A percentile compares a stretch with the other conserved stretches of the same genome.
Conservation (phyloP, 345 rosid genomes). For the Lumnitzera racemosa region DNA sequence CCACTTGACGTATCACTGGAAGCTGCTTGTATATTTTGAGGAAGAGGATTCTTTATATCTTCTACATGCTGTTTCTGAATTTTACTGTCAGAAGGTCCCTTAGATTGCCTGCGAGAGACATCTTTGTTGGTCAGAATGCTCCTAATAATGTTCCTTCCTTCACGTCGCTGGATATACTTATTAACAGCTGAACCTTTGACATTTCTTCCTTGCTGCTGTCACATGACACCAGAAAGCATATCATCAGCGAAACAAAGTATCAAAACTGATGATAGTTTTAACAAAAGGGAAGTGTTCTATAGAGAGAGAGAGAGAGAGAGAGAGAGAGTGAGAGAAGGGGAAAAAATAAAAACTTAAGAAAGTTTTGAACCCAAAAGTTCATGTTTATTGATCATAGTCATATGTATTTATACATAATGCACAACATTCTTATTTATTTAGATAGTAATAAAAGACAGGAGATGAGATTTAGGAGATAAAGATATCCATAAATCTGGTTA, state of each 20-base stretch:
- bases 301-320: background rate
- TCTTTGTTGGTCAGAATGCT: slow-evolving; percentile 41
- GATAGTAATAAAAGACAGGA: too few species aligned
- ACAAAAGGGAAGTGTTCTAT: background rate
- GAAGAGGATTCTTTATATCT: too few species aligned
- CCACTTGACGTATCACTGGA: too few species aligned
- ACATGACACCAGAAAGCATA: slow-evolving; percentile 17
- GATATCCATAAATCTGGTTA: too few species aligned
- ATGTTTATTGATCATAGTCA: background rate
- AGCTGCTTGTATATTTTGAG: too few species aligned
- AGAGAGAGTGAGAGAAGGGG: too few species aligned
- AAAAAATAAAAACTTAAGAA: background rate
- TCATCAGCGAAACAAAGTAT: background rate
- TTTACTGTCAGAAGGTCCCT: too few species aligned
- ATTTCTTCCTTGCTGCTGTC: slow-evolving; percentile 23
- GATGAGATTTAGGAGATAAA: too few species aligned
- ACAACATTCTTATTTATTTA: too few species aligned
- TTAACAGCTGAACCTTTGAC: slow-evolving; percentile 17
- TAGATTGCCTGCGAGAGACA: slow-evolving; percentile 22
- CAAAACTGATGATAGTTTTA: too few species aligned
- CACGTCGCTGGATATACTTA: slow-evolving; percentile 33
- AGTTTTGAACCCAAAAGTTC: background rate
- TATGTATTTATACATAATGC: too few species aligned
- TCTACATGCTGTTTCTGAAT: too few species aligned
- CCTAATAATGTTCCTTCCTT: slow-evolving; percentile 29